These are phyloP conservation scores for Fraxinus greggii DNA, from an alignment of 305 asterid species.

Conservation along the genomic window DNA sequence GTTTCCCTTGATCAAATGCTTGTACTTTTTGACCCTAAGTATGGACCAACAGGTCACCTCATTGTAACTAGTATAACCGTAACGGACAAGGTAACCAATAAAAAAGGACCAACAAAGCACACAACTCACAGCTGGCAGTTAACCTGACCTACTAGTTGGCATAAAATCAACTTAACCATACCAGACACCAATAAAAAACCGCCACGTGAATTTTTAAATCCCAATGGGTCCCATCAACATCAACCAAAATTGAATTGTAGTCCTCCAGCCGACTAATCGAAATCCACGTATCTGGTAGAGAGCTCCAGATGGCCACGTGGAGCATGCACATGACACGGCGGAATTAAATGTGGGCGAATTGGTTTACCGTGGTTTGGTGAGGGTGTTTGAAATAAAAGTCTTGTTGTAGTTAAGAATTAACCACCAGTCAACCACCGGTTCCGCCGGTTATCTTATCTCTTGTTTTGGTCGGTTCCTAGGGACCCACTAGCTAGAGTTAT, in stretches of 20 bases:
- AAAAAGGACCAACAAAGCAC: too few species aligned
- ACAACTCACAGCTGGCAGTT: too few species aligned
- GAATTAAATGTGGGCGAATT: background rate
- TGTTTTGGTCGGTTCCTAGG: constrained; percentile 19
- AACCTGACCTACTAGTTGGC: too few species aligned
- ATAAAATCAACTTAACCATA: background rate
- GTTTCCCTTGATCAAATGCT: too few species aligned
- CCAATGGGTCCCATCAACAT: background rate
- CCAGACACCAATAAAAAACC: background rate
- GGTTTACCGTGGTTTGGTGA: constrained; percentile 21
- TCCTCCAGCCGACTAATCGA: background rate
- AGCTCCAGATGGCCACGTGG: constrained; percentile 6
- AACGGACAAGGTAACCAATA: too few species aligned
- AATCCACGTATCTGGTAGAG: constrained; percentile 28
- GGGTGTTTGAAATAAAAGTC: background rate
- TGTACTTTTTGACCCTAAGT: too few species aligned
- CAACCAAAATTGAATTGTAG: background rate
- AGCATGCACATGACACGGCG: constrained; percentile 7
- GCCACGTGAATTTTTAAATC: background rate
- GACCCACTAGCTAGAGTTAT: constrained; percentile 4
- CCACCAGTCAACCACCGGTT: background rate
- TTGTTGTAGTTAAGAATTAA: background rate
- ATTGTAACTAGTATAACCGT: too few species aligned
- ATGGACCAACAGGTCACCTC: too few species aligned
- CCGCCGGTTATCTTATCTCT: background rate